Conservation (phyloP, 768 basidiomycete species). For the Kwoniella dejecticola region DNA sequence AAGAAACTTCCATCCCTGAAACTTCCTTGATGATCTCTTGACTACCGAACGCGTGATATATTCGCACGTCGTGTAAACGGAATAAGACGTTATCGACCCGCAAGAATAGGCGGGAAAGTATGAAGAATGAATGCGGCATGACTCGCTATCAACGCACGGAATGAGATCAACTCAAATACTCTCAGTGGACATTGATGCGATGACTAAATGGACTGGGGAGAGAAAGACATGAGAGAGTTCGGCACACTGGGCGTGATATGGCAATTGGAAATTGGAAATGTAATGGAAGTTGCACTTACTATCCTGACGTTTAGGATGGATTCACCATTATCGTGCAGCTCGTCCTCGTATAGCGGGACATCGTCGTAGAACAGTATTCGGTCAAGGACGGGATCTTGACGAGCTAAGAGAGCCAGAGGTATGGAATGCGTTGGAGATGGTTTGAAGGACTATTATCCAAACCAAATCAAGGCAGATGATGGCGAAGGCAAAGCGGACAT, state of each 20-base stretch:
- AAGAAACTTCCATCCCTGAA: slow-evolving; percentile 88
- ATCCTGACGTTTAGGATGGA: slow-evolving; percentile 81
- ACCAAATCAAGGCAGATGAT: no score
- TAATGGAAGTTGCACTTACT: no score
- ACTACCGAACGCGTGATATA: slow-evolving; percentile 76
- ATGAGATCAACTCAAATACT: slow-evolving; percentile 36
- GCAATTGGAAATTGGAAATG: no score
- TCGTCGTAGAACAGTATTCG: slow-evolving; percentile 94
- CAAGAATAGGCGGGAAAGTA: slow-evolving; percentile 85
- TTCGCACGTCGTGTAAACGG: slow-evolving; percentile 79
- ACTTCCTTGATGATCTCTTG: slow-evolving; percentile 70
- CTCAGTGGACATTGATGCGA: no score
- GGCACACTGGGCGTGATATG: no score
- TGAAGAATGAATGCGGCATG: slow-evolving; percentile 92
- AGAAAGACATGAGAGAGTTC: no score
- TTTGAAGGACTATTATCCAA: slow-evolving; percentile 59
- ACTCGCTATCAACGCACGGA: slow-evolving; percentile 67
- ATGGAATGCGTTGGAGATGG: slow-evolving; percentile 59
- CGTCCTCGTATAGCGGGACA: slow-evolving; percentile 91
- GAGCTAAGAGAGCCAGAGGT: slow-evolving; percentile 78
- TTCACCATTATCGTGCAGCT: slow-evolving; percentile 94
- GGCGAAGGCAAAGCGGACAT: neutral
- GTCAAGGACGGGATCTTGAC: slow-evolving; percentile 70
- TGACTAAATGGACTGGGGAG: no score
- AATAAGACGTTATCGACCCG: slow-evolving; percentile 95